Base-by-base conservation (phyloP, 2,329 filamentous ascomycete genomes). In the Biscogniauxia sp. region DNA sequence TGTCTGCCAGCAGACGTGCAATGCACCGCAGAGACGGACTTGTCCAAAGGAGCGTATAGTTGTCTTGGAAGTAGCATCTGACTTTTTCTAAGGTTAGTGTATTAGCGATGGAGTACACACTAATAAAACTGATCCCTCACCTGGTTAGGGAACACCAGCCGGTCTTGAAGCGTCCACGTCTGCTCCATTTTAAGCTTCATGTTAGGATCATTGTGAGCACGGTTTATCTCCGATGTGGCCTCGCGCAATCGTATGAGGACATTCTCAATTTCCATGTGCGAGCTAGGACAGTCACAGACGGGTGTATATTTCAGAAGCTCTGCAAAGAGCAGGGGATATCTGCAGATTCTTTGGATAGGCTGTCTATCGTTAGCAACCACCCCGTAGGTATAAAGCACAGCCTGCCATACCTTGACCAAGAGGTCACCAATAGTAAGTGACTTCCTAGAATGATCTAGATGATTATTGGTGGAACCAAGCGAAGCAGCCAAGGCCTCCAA, bases 311-410 rank as follows among this genome's bases (percentile, higher is more conserved):
- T 93, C 61, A 93, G 82, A 8, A 99, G 81, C 69, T 97, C 92
- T 5, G 87, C 83, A 70, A 98, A 93, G 1, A 98, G 80, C 3
- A 99, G 80, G 11, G 92, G 92, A 71, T 98, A 98, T 77, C 90
- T 92, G 79, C 92, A 96, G 20, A 97, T 85, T 58, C 94, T 85
- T 76, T 99, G 94, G 20, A 97, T 93, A 0, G 94, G 95, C 91
- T 96, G 58, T 19, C 49, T 49, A 15, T 17, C 37, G 57, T 59
- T 66, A 64, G 64, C 51, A 20, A 51, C n/a, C 28, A n/a, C 54
- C 37, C 26, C 55, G 3, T 45, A n/a, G 32, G 37, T 19, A 3
- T 8, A 19, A 26, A 55, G 41, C 7, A 26, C 15, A 32, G 37
- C 75, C 65, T 13, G 28, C 2, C 28, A 32, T 68, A 92, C 93